Percentiles rank a stretch among this genome's conserved stretches.
These are phyloP conservation scores for Gossypium sturtianum DNA, from an alignment of 345 rosid species.

Conservation along the genomic window DNA sequence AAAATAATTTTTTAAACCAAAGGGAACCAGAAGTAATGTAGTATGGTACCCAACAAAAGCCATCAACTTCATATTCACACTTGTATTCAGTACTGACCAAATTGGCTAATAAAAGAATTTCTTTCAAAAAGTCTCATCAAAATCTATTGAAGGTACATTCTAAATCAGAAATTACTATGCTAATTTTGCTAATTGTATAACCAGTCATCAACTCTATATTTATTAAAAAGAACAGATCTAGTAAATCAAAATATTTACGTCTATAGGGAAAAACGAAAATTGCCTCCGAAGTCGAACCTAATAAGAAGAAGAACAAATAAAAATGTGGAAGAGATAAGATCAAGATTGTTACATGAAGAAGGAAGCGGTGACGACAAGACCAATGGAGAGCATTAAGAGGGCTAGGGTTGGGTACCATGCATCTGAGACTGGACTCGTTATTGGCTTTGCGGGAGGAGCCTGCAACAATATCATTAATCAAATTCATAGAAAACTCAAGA, in stretches of 20 bases:
- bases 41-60: neutral
- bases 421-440: slow-evolving; percentile 16
- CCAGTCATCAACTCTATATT: neutral
- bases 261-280: neutral
- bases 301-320: neutral
- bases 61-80: neutral
- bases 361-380: slow-evolving; percentile 16
- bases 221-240: neutral
- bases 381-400: slow-evolving; percentile 10
- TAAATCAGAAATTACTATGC: neutral
- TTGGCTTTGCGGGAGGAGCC: slow-evolving; percentile 8
- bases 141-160: neutral
- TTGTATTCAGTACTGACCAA: neutral
- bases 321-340: neutral
- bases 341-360: slow-evolving; percentile 13
- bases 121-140: neutral
- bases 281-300: neutral
- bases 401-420: slow-evolving; percentile 18
- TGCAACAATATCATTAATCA: neutral
- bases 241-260: neutral
- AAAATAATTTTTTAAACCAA: neutral
- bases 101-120: neutral
- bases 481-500: neutral
- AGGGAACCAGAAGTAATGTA: neutral
- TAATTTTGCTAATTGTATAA: neutral